Base-by-base conservation (phyloP, 176 grass and related monocot species). In the Calamus simplicifolius region DNA sequence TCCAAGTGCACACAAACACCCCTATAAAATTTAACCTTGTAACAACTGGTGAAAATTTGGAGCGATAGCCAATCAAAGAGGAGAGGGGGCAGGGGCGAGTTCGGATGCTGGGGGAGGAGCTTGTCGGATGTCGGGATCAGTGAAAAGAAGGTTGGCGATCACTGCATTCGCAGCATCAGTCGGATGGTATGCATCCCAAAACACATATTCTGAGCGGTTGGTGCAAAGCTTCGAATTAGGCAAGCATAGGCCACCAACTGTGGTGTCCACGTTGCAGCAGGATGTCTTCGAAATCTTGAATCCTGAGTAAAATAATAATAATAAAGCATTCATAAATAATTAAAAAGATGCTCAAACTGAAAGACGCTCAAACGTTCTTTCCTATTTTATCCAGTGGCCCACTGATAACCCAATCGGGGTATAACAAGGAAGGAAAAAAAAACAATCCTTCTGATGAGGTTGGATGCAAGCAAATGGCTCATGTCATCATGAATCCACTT, bases 101-200 rank as follows among this genome's bases (percentile, higher is more conserved):
- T 27, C 56, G 2, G 23, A 27, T 16, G 51, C 18, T 48, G 57
- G 16, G 28, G 72, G 64, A 6, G 62, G 61, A 17, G 54, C 75
- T 59, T 43, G 67, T 16, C 63, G 70, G 3, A 67, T 25, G 65
- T 70, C 77, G 7, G 80, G 50, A 54, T 63, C 73, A 18, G 55
- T 50, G 54, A 85, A 98, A 62, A 98, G 76, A 64, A 29, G 57
- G 27, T 73, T 67, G 27, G 93, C 87, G 69, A 98, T 98, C 66
- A 92, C 59, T 73, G 82, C 53, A 67, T 92, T 98, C 18, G 93
- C 93, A 15, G 93, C 84, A 49, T 98, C 93, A 23, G 87, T 82
- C 59, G 93, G 91, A 84, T 92, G 93, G 59, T 98, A 98, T 1
- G 87, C 93, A 51, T 98, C 93, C 93, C 93, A 98, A 80, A 98